Conservation (phyloP, 2,329 filamentous ascomycete species). For the Stagonosporopsis cucurbitacearum region DNA sequence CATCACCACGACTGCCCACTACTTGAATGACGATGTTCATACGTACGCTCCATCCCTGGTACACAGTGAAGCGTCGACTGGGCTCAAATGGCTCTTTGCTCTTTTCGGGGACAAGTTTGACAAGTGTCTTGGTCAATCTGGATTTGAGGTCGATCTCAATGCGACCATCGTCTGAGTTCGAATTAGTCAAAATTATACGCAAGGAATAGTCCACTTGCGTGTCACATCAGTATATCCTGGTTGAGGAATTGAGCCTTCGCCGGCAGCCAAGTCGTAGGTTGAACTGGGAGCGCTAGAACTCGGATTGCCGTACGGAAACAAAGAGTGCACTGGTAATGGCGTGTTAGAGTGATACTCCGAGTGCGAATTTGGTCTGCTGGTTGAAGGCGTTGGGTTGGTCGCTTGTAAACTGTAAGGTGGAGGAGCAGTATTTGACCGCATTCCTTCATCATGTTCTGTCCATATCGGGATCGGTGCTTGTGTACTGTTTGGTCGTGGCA, state of each 20-base stretch:
- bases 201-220: background rate
- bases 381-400: background rate
- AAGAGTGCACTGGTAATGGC: background rate
- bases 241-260: constrained; percentile 10
- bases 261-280: background rate
- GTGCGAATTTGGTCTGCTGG: background rate
- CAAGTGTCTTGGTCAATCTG: constrained; percentile 24
- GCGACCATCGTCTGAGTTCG: constrained; percentile 29
- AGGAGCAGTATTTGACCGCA: constrained; percentile 1
- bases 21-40: constrained; percentile 64
- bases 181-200: background rate
- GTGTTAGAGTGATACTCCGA: background rate
- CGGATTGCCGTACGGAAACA: background rate
- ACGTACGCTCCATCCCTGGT: constrained; percentile 10
- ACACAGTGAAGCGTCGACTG: constrained; percentile 13
- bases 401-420: constrained; percentile 5
- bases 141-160: constrained; percentile 38
- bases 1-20: constrained; percentile 61
- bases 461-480: constrained; percentile 8
- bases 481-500: constrained; percentile 5
- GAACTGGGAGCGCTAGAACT: background rate
- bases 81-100: constrained; percentile 7
- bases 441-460: constrained; percentile 3
- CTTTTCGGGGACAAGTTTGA: constrained; percentile 27
- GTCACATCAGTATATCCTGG: constrained; percentile 24